Evolutionary conservation across 2,329 filamentous ascomycete genomes (phyloP), one percentile per base, ranked within the genome.

Genomic region (Harringtonia lauricola): DNA sequence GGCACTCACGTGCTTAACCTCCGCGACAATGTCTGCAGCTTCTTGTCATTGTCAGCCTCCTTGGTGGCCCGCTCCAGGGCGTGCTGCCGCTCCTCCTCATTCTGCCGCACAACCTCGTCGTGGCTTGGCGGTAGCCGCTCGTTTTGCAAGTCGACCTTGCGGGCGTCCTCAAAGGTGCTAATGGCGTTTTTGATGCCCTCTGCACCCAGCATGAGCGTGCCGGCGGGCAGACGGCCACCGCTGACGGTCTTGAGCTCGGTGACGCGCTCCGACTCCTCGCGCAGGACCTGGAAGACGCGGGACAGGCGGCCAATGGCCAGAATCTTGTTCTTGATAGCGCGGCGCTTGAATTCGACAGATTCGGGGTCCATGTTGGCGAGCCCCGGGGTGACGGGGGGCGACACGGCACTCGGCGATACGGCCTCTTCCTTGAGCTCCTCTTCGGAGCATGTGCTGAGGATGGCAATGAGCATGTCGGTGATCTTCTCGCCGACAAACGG

Each of bases 321-420:
- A 59, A 98, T 96, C 73, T 98, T 98, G 80, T 98, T 98, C 75
- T 96, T 96, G 76, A 98, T 95, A 4, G 89, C 89, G 37, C 89
- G 82, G 57, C 92, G 79, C 74, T 95, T 96, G 71, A 83, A 90
- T 61, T 98, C 92, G 55, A 83, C 86, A 10, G 85, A 81, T 55
- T 96, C 88, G 13, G 84, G 81, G 56, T 96, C 90, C 45, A 37
- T 15, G 30, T 42, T 43, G 22, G 36, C 38, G 2, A 48, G 31
- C 22, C 49, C 59, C 10, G 64, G 61, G 4, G 68, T 65, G 37
- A 81, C 63, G 2, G 88, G 79, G 30, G 90, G 87, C 12, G 90
- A 94, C 10, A 75, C 64, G 1, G 86, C 83, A 7, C 79, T 84
- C 1, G 76, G 72, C 6, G 81, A 82, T 15, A 75, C 29, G 13